Conservation (phyloP, 1,284 basidiomycete species). For the Tilletia walkeri region DNA sequence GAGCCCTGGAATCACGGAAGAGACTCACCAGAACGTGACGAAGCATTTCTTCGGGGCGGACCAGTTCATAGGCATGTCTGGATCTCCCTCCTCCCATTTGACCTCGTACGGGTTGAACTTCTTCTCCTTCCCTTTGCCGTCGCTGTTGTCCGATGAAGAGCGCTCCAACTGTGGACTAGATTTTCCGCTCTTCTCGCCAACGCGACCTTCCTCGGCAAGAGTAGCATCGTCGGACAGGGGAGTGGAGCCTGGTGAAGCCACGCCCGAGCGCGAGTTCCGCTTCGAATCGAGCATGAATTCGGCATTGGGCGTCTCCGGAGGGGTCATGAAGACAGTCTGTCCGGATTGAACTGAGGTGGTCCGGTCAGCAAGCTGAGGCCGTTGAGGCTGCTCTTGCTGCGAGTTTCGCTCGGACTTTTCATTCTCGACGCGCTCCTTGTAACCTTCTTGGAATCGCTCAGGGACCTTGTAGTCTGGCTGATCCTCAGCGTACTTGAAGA, state of each 20-base stretch:
- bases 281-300: not conserved
- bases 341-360: not conserved
- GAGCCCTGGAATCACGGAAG: too few relatives aligned
- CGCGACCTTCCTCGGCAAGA: conserved; percentile 5
- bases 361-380: not conserved
- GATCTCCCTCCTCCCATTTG: conserved; percentile 54
- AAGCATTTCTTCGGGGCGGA: conserved; percentile 41
- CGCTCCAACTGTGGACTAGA: conserved; percentile 2
- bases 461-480: conserved; percentile 27
- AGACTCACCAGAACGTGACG: conserved; percentile 30
- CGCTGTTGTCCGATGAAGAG: conserved; percentile 19
- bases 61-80: conserved; percentile 55
- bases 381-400: not conserved
- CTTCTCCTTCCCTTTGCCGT: conserved; percentile 22
- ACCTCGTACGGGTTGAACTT: conserved; percentile 56
- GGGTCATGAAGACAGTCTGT: conserved; percentile 1
- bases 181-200: conserved; percentile 6
- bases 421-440: not conserved
- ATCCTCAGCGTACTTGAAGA: conserved; percentile 29
- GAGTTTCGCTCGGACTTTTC: conserved; percentile 19
- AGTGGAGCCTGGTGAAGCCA: too few relatives aligned
- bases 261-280: too few relatives aligned
- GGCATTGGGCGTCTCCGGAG: not conserved
- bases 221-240: conserved; percentile 14
- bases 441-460: conserved; percentile 23